phyloP scores from a whole-genome alignment of 129 eudicot genomes.

The Chrysanthemum lavandulifolium region DNA sequence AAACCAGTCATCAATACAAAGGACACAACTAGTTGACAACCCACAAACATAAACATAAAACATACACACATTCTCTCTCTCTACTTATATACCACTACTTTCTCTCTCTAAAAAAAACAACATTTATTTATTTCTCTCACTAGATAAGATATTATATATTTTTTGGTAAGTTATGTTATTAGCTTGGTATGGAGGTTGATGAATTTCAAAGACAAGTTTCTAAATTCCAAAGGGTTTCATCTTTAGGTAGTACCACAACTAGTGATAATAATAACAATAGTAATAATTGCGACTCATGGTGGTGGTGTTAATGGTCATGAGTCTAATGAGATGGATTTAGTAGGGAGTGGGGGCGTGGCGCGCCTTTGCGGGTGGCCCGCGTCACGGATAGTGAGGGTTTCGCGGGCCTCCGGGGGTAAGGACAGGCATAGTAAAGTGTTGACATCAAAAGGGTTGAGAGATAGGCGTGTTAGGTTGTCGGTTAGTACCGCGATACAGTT shows the following conservation, averaged over 20 bases:
- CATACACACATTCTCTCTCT: conserved; percentile 27
- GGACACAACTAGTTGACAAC: conserved; percentile 30
- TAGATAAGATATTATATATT: conserved; percentile 25
- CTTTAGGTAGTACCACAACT: conserved; percentile 33
- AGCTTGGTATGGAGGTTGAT: conserved; percentile 77
- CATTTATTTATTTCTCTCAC: conserved; percentile 27
- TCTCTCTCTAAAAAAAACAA: conserved; percentile 29
- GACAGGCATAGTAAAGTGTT: conserved; percentile 90
- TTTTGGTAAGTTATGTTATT: conserved; percentile 44
- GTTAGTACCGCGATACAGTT: conserved; percentile 87
- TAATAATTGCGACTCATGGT: conserved; percentile 26
- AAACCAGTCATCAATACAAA: conserved; percentile 75
- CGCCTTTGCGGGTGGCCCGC: conserved; percentile 70
- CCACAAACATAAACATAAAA: neutral
- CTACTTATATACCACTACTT: conserved; percentile 13
- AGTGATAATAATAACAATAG: conserved; percentile 26
- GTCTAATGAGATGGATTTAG: conserved; percentile 31
- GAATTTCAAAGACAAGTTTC: conserved; percentile 56
- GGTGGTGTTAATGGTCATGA: conserved; percentile 25
- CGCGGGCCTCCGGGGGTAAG: conserved; percentile 91
- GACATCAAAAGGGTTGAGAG: conserved; percentile 83
- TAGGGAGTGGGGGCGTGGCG: conserved; percentile 38
- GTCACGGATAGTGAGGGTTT: conserved; percentile 89
- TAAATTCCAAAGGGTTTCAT: conserved; percentile 56
- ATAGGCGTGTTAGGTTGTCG: conserved; percentile 75